phyloP scores from a whole-genome alignment of 139 green algal species.

The Chlamydomonas sp. region DNA sequence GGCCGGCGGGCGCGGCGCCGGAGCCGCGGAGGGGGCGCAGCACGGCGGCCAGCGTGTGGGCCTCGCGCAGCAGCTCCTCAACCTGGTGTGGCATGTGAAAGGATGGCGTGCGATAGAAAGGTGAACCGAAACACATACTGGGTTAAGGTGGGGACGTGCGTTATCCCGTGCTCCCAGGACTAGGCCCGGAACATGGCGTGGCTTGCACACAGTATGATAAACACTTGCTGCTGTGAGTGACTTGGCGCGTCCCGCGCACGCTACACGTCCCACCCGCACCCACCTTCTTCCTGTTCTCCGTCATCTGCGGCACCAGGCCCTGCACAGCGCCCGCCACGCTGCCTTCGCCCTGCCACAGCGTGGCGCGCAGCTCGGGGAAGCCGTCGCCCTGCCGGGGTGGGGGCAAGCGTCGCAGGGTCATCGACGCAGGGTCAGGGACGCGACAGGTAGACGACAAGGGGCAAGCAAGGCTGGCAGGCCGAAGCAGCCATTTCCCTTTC shows the following conservation, averaged over 20 bases:
- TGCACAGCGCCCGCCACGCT: slow-evolving; percentile 77
- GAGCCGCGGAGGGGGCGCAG: slow-evolving; percentile 43
- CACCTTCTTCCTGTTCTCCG: slow-evolving; percentile 83
- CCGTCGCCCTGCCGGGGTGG: slow-evolving; percentile 31
- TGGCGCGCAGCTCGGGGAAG: slow-evolving; percentile 79
- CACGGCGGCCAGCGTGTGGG: slow-evolving; percentile 53
- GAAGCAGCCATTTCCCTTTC: no score
- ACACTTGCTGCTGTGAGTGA: background rate
- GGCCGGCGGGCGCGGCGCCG: slow-evolving; percentile 33
- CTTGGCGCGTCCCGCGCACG: background rate
- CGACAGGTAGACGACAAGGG: background rate
- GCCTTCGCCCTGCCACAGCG: slow-evolving; percentile 77
- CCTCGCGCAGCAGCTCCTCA: slow-evolving; percentile 84
- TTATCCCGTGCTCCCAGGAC: background rate
- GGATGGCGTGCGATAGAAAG: background rate
- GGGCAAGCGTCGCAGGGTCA: no score
- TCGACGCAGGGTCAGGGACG: no score
- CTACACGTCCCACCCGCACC: background rate
- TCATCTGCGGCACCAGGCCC: slow-evolving; percentile 82
- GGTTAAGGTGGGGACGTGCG: background rate
- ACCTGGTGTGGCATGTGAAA: slow-evolving; percentile 44
- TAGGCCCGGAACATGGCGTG: no score
- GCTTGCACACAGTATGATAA: no score
- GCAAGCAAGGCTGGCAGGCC: background rate
- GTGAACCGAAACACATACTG: no score